A percentile compares a stretch with the other conserved stretches of the same genome.
Conservation (phyloP, 2,329 filamentous ascomycete species). For the Aureobasidium uvarum region DNA sequence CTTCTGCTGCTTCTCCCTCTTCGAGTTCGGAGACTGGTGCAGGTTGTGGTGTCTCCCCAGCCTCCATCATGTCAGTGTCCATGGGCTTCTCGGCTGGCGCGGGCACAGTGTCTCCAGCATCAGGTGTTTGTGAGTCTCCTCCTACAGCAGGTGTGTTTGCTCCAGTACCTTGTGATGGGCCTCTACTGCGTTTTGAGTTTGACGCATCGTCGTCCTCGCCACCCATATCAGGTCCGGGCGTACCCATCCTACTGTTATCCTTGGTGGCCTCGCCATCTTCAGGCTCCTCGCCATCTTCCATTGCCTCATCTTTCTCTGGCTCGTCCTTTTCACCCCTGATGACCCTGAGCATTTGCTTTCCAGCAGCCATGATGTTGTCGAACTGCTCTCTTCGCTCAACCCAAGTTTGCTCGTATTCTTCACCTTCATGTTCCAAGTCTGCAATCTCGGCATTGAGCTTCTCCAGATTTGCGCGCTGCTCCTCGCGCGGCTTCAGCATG, state of each 20-base stretch:
- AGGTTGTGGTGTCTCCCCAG: slow-evolving; percentile 26
- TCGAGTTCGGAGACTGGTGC: slow-evolving; percentile 31
- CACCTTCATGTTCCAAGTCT: slow-evolving; percentile 80
- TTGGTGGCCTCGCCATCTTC: slow-evolving; percentile 51
- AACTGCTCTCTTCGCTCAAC: slow-evolving; percentile 82
- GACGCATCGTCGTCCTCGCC: slow-evolving; percentile 35
- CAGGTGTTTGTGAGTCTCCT: slow-evolving; percentile 4
- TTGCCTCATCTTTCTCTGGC: slow-evolving; percentile 81
- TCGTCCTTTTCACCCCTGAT: slow-evolving; percentile 96
- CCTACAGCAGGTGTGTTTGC: slow-evolving; percentile 25
- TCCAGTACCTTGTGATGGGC: slow-evolving; percentile 29
- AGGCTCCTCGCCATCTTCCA: slow-evolving; percentile 64
- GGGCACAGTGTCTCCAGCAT: slow-evolving; percentile 9
- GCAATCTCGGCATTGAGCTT: slow-evolving; percentile 87
- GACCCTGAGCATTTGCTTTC: slow-evolving; percentile 76
- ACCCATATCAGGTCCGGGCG: slow-evolving; percentile 44
- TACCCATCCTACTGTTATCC: slow-evolving; percentile 47
- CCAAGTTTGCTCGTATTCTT: slow-evolving; percentile 80
- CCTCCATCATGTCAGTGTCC: slow-evolving; percentile 28
- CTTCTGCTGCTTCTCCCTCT: slow-evolving; percentile 35
- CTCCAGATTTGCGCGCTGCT: slow-evolving; percentile 71
- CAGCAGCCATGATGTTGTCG: slow-evolving; percentile 83
- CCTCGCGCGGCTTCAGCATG: slow-evolving; percentile 76
- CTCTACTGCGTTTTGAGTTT: slow-evolving; percentile 19
- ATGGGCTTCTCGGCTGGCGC: slow-evolving; percentile 18